These are phyloP conservation scores for Candida anglica DNA, from an alignment of 805 yeast species.

Conservation along the genomic window DNA sequence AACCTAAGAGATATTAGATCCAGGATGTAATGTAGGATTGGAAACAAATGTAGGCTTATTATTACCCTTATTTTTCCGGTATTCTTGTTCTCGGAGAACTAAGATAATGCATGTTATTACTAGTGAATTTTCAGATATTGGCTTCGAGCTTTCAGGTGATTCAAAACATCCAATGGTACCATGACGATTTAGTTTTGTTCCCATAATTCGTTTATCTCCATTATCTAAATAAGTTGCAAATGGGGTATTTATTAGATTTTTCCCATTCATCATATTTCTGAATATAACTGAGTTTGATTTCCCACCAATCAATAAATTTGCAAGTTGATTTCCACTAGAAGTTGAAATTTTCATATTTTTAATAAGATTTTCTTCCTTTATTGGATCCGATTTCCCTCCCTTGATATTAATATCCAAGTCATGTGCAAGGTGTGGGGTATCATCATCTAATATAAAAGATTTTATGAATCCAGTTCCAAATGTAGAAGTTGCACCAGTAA, in stretches of 20 bases:
- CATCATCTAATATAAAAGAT: constrained; percentile 14
- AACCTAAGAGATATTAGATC: too few relatives aligned
- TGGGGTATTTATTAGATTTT: constrained; percentile 20
- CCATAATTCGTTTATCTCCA: constrained; percentile 17
- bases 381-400: background rate
- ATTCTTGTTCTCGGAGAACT: constrained; percentile 29
- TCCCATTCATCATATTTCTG: constrained; percentile 13
- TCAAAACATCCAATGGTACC: constrained; percentile 21
- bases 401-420: constrained; percentile 9
- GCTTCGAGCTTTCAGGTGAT: constrained; percentile 6
- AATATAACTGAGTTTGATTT: constrained; percentile 16
- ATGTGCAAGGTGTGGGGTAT: constrained; percentile 17
- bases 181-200: constrained; percentile 13
- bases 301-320: constrained; percentile 14
- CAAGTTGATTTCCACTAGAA: constrained; percentile 8
- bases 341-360: constrained; percentile 9
- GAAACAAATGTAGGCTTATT: constrained; percentile 16
- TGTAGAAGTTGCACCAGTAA: constrained; percentile 30
- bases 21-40: too few relatives aligned
- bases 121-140: constrained; percentile 14
- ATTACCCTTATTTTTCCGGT: constrained; percentile 28
- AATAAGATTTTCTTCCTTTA: constrained; percentile 7
- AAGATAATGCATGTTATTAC: constrained; percentile 20
- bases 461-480: constrained; percentile 29
- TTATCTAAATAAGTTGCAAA: constrained; percentile 27